These are phyloP conservation scores for Scutellaria barbata DNA, from an alignment of 257 asterid genomes.

Conservation along the genomic window DNA sequence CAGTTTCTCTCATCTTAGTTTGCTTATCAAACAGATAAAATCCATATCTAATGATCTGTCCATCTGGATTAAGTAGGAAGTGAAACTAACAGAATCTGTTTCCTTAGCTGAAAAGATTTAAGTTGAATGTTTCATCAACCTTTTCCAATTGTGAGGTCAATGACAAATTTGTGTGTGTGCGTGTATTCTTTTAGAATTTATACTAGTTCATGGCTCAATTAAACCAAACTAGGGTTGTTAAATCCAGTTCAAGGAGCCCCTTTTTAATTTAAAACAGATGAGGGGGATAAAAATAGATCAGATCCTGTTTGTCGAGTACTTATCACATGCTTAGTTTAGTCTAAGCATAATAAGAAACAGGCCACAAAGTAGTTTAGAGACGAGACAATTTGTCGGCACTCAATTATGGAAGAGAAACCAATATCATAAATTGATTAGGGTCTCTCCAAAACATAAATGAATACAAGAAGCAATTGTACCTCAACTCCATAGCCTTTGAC, in stretches of 20 bases:
- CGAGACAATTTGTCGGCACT: constrained; percentile 8
- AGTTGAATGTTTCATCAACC: not conserved
- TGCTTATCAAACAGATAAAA: not conserved
- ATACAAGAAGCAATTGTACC: constrained; percentile 54
- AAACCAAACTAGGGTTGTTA: constrained; percentile 22
- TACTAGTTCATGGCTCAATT: constrained; percentile 13
- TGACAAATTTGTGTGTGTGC: not conserved
- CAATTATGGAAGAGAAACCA: not conserved
- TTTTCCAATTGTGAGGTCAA: not conserved
- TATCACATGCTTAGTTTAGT: not conserved
- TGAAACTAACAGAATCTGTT: constrained; percentile 16
- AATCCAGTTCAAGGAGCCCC: not conserved
- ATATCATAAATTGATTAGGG: not conserved
- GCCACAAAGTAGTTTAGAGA: not conserved
- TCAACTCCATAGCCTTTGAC: constrained; percentile 82
- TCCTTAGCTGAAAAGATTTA: constrained; percentile 5
- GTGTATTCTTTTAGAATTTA: not conserved
- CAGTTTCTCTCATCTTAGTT: constrained; percentile 11
- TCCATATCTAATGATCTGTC: not conserved
- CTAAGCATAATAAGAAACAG: not conserved
- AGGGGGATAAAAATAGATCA: constrained; percentile 1
- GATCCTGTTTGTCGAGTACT: not conserved
- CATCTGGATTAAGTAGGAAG: constrained; percentile 9
- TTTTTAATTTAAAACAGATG: not conserved
- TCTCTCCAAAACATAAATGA: constrained; percentile 15